Evolutionary conservation across 176 grass and related monocot genomes (phyloP), one percentile per base, ranked within the genome.

Genomic region (Tillandsia leiboldiana): DNA sequence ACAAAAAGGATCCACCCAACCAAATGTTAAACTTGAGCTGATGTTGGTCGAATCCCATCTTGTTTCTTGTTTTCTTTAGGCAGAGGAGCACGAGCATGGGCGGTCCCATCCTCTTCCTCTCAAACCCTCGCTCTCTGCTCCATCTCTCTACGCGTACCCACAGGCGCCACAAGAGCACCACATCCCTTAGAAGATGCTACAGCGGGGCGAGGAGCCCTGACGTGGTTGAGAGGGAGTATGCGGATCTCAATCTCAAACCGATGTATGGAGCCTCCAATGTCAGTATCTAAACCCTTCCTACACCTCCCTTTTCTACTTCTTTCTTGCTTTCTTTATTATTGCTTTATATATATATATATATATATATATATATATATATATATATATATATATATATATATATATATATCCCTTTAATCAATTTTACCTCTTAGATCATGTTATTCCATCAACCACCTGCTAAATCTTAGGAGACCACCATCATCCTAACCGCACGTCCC

Each of bases 171-270:
- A 42, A 42, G 33, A 42, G 33, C 33, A 42, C 33, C 2, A 8
- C 54, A 58, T 58, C 54, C 54, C 54, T 58, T 20, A 17, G 3
- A n/a, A 56, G 52, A 56, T 56, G 54, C 54, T 18, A 8, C 54
- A 2, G 65, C 8, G 20, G 54, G 2, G 65, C 48, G 49, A 76
- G 66, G 73, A 92, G 93, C 71, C 68, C 93, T 10, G 79, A 87
- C 26, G 71, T 85, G 51, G 83, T 96, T 52, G 93, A 92, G 51
- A 70, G 53, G 78, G 93, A 96, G 77, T 96, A 85, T 72, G 86
- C 86, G 0, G 89, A 96, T 74, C 93, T 96, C 79, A 83, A 89
- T 66, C 89, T 96, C 71, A 88, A 86, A 12, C 76, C 84, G 9
- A 75, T 96, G 66, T 90, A 92, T 22, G 75, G 66, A n/a, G 51